Percentiles rank a stretch among this genome's conserved stretches.
These are phyloP conservation scores for Apiospora arundinis DNA, from an alignment of 2,329 filamentous ascomycete species.

Conservation along the genomic window DNA sequence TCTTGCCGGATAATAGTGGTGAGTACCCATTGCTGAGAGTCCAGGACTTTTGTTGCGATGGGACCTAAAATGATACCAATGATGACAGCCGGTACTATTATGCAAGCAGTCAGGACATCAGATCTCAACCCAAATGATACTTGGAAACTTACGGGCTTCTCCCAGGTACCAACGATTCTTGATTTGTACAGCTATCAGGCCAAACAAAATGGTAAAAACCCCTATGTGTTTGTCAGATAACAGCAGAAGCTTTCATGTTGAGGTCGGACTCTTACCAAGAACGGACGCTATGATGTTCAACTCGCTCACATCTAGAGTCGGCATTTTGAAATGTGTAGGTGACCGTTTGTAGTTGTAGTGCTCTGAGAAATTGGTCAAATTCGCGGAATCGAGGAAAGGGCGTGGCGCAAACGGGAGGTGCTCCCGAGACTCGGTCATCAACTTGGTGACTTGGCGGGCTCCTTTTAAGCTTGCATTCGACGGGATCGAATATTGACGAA, in stretches of 20 bases:
- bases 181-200: slow-evolving; percentile 58
- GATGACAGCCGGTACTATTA: slow-evolving; percentile 61
- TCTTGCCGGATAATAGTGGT: slow-evolving; percentile 40
- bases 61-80: slow-evolving; percentile 62
- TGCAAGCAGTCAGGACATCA: too few relatives aligned
- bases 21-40: slow-evolving; percentile 47
- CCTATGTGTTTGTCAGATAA: slow-evolving; percentile 37
- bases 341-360: not conserved
- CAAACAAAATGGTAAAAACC: slow-evolving; percentile 54
- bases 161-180: slow-evolving; percentile 61
- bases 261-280: slow-evolving; percentile 43
- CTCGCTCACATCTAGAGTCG: slow-evolving; percentile 55
- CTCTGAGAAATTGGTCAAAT: fast-evolving
- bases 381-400: not conserved
- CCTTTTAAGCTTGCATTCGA: slow-evolving; percentile 9
- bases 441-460: not conserved
- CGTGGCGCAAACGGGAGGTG: too few relatives aligned
- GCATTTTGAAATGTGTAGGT: slow-evolving; percentile 42
- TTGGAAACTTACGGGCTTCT: slow-evolving; percentile 54
- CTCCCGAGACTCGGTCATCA: not conserved
- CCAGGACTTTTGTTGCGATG: slow-evolving; percentile 59
- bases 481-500: too few relatives aligned
- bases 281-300: slow-evolving; percentile 58
- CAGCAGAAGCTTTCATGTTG: too few relatives aligned
- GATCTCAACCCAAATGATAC: not conserved